These are phyloP conservation scores for Metschnikowia bowlesiae DNA, from an alignment of 805 yeast genomes.

Conservation along the genomic window DNA sequence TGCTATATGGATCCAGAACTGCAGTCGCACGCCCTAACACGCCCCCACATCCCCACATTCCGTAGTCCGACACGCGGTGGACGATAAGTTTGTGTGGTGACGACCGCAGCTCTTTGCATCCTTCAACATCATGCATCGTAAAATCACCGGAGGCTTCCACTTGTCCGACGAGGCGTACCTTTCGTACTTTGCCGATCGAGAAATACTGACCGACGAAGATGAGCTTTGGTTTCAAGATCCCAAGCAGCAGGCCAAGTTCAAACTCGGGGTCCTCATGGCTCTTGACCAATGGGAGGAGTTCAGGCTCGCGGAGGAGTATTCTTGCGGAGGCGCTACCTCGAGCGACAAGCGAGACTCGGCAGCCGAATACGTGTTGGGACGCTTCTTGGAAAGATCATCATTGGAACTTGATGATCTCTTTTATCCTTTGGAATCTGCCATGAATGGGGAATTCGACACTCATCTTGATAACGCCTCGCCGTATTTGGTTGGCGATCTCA, in stretches of 20 bases:
- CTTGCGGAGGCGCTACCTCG: constrained; percentile 95
- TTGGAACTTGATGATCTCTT: constrained; percentile 38
- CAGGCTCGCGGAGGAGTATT: constrained; percentile 80
- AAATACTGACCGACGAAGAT: constrained; percentile 46
- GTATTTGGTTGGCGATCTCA: constrained; percentile 60
- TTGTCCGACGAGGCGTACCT: too few species aligned
- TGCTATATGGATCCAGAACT: too few species aligned
- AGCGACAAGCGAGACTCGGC: constrained; percentile 95
- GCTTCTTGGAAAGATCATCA: constrained; percentile 54
- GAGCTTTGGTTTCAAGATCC: constrained; percentile 48
- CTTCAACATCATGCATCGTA: too few species aligned
- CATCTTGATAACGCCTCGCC: constrained; percentile 88
- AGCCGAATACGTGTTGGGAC: constrained; percentile 72
- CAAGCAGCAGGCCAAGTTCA: constrained; percentile 78
- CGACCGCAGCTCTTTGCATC: too few species aligned
- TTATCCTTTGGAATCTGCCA: too few species aligned
- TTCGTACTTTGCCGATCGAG: neutral
- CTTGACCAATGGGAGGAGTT: constrained; percentile 88
- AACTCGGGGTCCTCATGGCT: constrained; percentile 88
- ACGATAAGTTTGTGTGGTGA: neutral
- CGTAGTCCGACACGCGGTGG: too few species aligned
- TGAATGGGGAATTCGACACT: constrained; percentile 67
- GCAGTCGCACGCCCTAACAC: too few species aligned
- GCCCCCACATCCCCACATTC: too few species aligned
- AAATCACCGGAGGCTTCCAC: too few species aligned